Conservation (phyloP, 495 filamentous ascomycete genomes). For the Penicillium soppii region DNA sequence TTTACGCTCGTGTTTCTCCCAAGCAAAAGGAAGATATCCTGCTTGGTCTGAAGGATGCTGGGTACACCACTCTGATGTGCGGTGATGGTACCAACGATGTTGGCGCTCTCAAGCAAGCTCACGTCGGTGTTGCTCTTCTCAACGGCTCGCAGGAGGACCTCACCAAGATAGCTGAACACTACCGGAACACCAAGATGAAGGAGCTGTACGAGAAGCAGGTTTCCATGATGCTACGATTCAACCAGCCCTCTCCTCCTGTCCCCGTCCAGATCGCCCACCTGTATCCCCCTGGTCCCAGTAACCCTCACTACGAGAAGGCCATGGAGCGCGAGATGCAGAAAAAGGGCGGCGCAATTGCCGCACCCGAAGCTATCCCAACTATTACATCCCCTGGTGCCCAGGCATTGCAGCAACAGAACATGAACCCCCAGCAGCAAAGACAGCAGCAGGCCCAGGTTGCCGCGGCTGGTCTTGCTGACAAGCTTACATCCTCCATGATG, state of each 20-base stretch:
- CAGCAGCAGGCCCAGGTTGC: conserved; percentile 64
- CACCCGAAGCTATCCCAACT: conserved; percentile 60
- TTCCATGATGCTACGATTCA: conserved; percentile 86
- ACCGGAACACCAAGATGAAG: conserved; percentile 93
- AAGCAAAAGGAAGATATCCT: conserved; percentile 99
- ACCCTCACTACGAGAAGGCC: conserved; percentile 95
- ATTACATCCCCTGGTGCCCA: conserved; percentile 70
- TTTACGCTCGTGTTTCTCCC: conserved; percentile 95
- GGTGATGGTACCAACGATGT: conserved; percentile 99
- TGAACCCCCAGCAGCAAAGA: conserved; percentile 56
- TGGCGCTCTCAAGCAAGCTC: conserved; percentile 95
- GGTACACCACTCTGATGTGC: conserved; percentile 98
- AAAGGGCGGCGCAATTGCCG: conserved; percentile 57
- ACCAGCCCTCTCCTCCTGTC: conserved; percentile 85
- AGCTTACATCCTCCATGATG: conserved; percentile 85
- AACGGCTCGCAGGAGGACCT: conserved; percentile 93
- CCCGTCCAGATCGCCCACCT: conserved; percentile 88
- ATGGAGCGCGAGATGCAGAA: conserved; percentile 77
- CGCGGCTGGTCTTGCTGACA: conserved; percentile 80
- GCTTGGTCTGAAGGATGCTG: conserved; percentile 89
- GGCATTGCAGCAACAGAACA: conserved; percentile 58
- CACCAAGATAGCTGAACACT: conserved; percentile 86
- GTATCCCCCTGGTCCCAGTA: conserved; percentile 86
- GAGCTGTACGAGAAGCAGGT: conserved; percentile 97
- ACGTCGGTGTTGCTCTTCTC: conserved; percentile 92